Evolutionary conservation across 306 rosid genomes (phyloP).

Genomic region (Pterocarpus macrocarpus): DNA sequence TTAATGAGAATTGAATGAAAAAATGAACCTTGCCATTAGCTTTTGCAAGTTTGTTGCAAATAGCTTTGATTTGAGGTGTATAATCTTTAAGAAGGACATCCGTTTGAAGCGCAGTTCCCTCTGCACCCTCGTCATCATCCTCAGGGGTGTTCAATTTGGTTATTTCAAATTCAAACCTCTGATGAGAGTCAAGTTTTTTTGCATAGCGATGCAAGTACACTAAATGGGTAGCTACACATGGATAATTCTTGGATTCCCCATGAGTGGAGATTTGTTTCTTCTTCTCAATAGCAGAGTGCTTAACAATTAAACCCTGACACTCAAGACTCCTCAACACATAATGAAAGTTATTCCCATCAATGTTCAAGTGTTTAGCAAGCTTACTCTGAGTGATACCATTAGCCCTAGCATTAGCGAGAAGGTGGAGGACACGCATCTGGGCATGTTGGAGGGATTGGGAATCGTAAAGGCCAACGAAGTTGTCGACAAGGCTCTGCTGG

Average conservation of each 20-base stretch:
- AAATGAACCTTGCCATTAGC: conserved; percentile 79
- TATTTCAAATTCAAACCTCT: conserved; percentile 73
- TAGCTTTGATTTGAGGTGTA: conserved; percentile 76
- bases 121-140: conserved; percentile 30
- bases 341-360: conserved; percentile 70
- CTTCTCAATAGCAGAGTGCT: conserved; percentile 77
- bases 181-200: conserved; percentile 68
- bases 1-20: conserved; percentile 16
- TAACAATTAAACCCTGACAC: conserved; percentile 77
- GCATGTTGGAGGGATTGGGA: conserved; percentile 55
- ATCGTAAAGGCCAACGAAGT: conserved; percentile 81
- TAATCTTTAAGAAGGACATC: conserved; percentile 77
- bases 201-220: conserved; percentile 84
- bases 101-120: conserved; percentile 48
- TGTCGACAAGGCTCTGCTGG: conserved; percentile 58
- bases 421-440: conserved; percentile 71
- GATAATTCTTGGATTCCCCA: conserved; percentile 58
- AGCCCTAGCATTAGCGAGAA: conserved; percentile 68
- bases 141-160: conserved; percentile 49
- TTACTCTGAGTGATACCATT: conserved; percentile 83
- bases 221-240: conserved; percentile 71
- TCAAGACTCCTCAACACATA: conserved; percentile 80
- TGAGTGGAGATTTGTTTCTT: conserved; percentile 61
- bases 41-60: conserved; percentile 74
- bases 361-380: conserved; percentile 72